Evolutionary conservation across 352 stramenopile species (phyloP), one percentile per base, ranked within the genome.

Genomic region (Elongisporangium prolatum): DNA sequence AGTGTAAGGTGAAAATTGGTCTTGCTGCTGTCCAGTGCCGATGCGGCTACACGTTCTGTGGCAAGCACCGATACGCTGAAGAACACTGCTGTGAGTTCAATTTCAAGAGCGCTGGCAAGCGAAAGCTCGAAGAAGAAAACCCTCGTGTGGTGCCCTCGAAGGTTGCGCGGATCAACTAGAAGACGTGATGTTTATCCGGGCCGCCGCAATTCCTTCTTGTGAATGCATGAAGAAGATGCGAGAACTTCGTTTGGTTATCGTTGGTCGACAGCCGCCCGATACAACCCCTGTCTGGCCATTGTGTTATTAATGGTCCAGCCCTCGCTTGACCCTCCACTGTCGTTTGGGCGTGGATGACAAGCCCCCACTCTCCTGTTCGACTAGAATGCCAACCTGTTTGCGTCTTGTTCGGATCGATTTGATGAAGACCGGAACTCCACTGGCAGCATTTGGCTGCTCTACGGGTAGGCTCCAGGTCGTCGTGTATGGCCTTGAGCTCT

Each of bases 1-100:
- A 86, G 52, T 97, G 90, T 66, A 88, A 80, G 56, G 75, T 79
- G 51, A 97, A 97, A 67, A 78, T 97, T 6, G 83, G 81, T 0
- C 65, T 97, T n/a, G 86, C 88, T 0, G 90, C 88, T 1, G 80
- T 97, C 40, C 89, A 75, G 28, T 97, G 90, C 60, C 82, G 84
- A 21, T 97, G 90, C 73, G 87, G 89, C 54, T 96, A 88, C 65
- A 91, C 88, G 48, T 97, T 96, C 68, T 97, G 90, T 62, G 81
- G 78, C 56, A 86, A 87, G 56, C 90, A 97, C 62, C 85, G 89
- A 2, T 97, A 97, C 56, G 87, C 88, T 0, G 89, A 97, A 50
- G 76, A 96, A 60, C 90, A 97, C 81, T 72, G 75, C 34, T 97
- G 88, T 67, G 65, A 68, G 0, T 97, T 95, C 61, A 89, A 97